phyloP scores from a whole-genome alignment of 768 basidiomycete genomes.

The Trametes meyenii region DNA sequence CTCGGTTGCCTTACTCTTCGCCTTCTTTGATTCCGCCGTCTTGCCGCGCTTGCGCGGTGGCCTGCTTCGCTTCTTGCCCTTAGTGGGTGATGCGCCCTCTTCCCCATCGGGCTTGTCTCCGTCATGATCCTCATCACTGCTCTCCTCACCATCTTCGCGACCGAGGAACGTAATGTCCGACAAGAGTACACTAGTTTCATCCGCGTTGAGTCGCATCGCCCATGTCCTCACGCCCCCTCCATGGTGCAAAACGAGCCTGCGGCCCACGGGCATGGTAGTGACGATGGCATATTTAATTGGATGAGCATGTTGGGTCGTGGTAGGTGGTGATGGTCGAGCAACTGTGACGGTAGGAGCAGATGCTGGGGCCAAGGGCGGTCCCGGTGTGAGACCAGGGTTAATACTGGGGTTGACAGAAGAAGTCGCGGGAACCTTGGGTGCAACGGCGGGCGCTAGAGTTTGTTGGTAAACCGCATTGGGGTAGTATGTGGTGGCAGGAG shows the following conservation, averaged over 20 bases:
- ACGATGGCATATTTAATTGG: slow-evolving; percentile 50
- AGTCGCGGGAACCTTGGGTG: slow-evolving; percentile 22
- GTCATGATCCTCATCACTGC: slow-evolving; percentile 33
- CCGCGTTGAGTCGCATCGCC: slow-evolving; percentile 62
- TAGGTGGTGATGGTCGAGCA: slow-evolving; percentile 24
- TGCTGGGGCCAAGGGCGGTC: slow-evolving; percentile 21
- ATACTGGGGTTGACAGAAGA: slow-evolving; percentile 20
- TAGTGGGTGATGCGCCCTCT: slow-evolving; percentile 15
- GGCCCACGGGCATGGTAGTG: slow-evolving; percentile 61
- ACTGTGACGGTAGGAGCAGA: slow-evolving; percentile 3
- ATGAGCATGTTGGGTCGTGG: slow-evolving; percentile 13
- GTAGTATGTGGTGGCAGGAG: slow-evolving; percentile 43
- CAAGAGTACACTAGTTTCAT: slow-evolving; percentile 60
- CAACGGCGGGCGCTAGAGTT: slow-evolving; percentile 27
- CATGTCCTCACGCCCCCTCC: slow-evolving; percentile 75
- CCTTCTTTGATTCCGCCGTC: slow-evolving; percentile 16
- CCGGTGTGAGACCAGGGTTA: slow-evolving; percentile 33
- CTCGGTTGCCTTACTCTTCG: slow-evolving; percentile 30
- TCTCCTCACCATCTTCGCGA: slow-evolving; percentile 53
- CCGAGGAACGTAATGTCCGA: slow-evolving; percentile 52
- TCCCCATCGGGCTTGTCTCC: slow-evolving; percentile 30
- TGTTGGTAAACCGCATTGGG: slow-evolving; percentile 57
- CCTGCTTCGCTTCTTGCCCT: slow-evolving; percentile 20
- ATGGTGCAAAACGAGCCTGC: slow-evolving; percentile 61
- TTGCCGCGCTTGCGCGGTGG: slow-evolving; percentile 28